Base-by-base conservation (phyloP, 768 basidiomycete species). In the Tubosaeta brunneosetosa region DNA sequence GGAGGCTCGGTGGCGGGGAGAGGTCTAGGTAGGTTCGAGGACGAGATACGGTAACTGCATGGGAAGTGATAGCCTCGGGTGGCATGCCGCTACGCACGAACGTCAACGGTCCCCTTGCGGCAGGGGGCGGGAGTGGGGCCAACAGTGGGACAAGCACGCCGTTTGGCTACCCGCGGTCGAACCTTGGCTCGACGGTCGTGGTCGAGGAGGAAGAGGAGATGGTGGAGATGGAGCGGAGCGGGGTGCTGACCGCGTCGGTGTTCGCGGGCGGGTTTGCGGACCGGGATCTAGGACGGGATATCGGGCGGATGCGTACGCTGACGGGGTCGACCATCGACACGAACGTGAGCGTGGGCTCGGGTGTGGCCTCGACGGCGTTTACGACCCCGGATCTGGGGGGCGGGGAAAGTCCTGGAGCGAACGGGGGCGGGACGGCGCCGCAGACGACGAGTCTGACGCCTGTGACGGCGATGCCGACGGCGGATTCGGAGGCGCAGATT, bases 121-220 rank as follows among this genome's bases (percentile, higher is more conserved):
- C 66, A 47, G 62, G 56, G 27, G 73, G 72, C 1, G 70, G 75
- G 8, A 82, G 74, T 46, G 81, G 79, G 3, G 78, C 75, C 29
- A 81, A 82, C 44, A 86, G 84, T 54, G 85, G 85, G 3, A 70
- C 85, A 22, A 86, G 84, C 62, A 85, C 86, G 25, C 84, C 86
- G 2, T 88, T 76, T 58, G 77, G 78, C 2, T 76, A 79, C 55
- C 71, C 73, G 3, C 72, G 79, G 7, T 72, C 79, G 0, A 77
- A 81, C 14, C 79, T 87, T 54, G 64, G 77, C 50, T 63, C 81
- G 66, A 65, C 75, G 67, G 61, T 82, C 70, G 69, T 81, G 9
- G 78, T 81, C 22, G 87, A 88, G 65, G 89, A 88, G 60, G 87
- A 91, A 10, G 89, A 91, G 56, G 86, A 88, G 19, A 73, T 81